A percentile compares a stretch with the other conserved stretches of the same genome.
Conservation (phyloP, 129 eudicot species). For the Sambucus nigra region DNA sequence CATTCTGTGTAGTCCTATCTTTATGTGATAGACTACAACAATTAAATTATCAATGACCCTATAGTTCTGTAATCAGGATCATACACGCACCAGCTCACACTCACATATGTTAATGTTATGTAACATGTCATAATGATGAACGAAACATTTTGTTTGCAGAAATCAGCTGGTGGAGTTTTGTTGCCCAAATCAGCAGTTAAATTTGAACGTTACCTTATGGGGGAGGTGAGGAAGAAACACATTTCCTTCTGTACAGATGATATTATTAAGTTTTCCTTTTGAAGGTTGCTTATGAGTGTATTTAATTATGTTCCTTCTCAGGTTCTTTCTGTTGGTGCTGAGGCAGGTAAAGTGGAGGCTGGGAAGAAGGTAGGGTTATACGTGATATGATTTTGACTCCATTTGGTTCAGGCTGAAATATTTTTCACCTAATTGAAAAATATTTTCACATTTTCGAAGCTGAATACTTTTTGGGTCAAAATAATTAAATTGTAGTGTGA, state of each 20-base stretch:
- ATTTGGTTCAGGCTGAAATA: no score
- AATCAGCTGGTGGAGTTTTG: slow-evolving; percentile 97
- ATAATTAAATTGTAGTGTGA: no score
- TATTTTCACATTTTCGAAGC: no score
- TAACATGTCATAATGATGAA: neutral
- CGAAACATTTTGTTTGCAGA: slow-evolving; percentile 30
- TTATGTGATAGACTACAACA: no score
- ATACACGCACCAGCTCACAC: neutral
- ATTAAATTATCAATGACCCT: no score
- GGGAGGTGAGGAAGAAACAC: slow-evolving; percentile 51
- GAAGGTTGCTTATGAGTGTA: neutral
- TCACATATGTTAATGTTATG: neutral
- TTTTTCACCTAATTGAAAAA: no score
- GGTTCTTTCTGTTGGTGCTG: slow-evolving; percentile 88
- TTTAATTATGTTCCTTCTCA: slow-evolving; percentile 15
- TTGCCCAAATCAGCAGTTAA: slow-evolving; percentile 94
- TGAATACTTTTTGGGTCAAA: no score
- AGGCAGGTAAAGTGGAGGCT: slow-evolving; percentile 59
- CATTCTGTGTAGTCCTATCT: no score
- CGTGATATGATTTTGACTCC: no score
- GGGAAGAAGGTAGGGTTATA: slow-evolving; percentile 74
- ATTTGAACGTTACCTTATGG: slow-evolving; percentile 90
- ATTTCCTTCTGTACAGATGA: neutral
- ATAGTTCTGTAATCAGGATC: no score
- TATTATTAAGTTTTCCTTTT: neutral